Evolutionary conservation across 225 moss, liverwort and hornwort genomes (phyloP), one percentile per base, ranked within the genome.

Genomic region (Sphagnum tenellum): DNA sequence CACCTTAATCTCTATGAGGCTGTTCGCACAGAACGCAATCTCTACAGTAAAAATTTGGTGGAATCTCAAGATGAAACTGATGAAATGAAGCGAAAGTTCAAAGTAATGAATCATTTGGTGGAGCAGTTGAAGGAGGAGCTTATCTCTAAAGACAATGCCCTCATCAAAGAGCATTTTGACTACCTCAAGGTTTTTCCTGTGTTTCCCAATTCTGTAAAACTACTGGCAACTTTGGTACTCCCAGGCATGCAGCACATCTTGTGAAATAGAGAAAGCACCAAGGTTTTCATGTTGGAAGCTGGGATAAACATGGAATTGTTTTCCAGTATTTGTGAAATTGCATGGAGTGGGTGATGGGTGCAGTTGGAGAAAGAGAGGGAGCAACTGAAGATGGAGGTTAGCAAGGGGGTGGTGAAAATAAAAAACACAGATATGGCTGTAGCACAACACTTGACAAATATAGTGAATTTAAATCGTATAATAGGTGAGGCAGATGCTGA

Each of bases 291-390:
- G 29, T 29, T 29, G 29, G 29, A 29, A 29, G 29, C 29, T 29
- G 29, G 29, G 29, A 29, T 29, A 29, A 29, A 29, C 29, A 29
- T 29, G 29, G 29, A 29, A 29, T 0, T 29, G 29, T 29, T 29
- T 29, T 29, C 29, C 29, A 29, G 29, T 29, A 29, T 29, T 29
- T 29, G 29, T 29, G 29, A 29, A 29, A 29, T 29, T 29, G 29
- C 29, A 29, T 29, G 29, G 52, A 1, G 2, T 52, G 9, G 52
- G 52, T 5, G 5, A 1, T 12, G 4, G 47, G 6, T 65, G 9
- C 76, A 90, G 90, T 76, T 87, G 47, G 90, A 86, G 69, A 90
- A 88, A 76, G 90, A 90, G 69, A 81, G 77, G 58, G 90, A 90
- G 73, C 4, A 7, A 12, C 47, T 90, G 7, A 90, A 88, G 47